These are phyloP conservation scores for Acaromyces ingoldii DNA, from an alignment of 1,284 basidiomycete genomes.

Conservation along the genomic window DNA sequence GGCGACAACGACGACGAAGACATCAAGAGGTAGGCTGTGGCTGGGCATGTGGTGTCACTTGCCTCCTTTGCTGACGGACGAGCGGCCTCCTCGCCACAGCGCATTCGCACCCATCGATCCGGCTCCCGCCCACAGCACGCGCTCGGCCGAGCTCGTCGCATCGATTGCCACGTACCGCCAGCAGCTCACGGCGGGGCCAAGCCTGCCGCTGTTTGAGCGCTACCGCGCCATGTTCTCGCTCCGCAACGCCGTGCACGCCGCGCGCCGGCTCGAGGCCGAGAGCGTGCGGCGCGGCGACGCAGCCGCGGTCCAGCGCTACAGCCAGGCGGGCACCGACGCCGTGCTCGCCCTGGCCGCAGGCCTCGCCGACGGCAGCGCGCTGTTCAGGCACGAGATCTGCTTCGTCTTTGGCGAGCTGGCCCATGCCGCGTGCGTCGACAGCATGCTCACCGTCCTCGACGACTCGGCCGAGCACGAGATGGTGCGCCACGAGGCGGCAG, in stretches of 20 bases:
- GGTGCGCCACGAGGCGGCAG: constrained; percentile 98
- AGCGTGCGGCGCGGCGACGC: neutral
- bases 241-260: constrained; percentile 55
- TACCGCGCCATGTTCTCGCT: constrained; percentile 98
- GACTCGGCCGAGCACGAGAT: constrained; percentile 79
- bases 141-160: neutral
- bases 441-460: constrained; percentile 72
- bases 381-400: constrained; percentile 96
- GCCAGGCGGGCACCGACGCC: constrained; percentile 55
- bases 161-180: constrained; percentile 61
- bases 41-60: too few relatives aligned
- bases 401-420: constrained; percentile 97
- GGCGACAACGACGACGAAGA: neutral
- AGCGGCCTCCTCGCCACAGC: neutral
- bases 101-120: constrained; percentile 86
- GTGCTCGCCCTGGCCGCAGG: constrained; percentile 87
- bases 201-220: constrained; percentile 77
- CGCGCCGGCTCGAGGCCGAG: constrained; percentile 3
- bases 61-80: neutral
- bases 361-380: constrained; percentile 73
- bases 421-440: constrained; percentile 80
- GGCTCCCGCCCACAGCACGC: constrained; percentile 61
- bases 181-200: constrained; percentile 63
- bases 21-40: neutral
- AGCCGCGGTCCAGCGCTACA: constrained; percentile 13